Evolutionary conservation across 1,284 basidiomycete species (phyloP), one percentile per base, ranked within the genome.

Genomic region (Ustilago loliicola): DNA sequence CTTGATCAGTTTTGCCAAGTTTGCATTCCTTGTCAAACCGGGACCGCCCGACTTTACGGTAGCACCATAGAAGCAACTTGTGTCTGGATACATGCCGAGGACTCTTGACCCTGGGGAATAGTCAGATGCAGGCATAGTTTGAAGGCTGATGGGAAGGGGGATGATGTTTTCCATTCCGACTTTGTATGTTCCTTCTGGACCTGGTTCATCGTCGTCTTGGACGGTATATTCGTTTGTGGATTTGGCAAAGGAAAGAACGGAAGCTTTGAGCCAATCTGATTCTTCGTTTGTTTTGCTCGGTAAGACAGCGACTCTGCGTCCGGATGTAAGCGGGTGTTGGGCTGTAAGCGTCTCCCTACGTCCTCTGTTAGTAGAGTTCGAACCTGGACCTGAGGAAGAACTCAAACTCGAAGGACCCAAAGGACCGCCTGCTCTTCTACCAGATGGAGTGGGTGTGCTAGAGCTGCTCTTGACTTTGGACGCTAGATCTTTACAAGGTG

Each of bases 71-170:
- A 86, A 86, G 59, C 85, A 86, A 47, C 78, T 82, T 3, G 85
- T 86, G 63, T 86, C 85, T 3, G 85, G 85, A 36, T 86, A 86
- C 65, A 86, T 78, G 2, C 80, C 85, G n/a, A 86, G 66, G 5
- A 86, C 85, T 25, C 81, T 72, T 4, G 79, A 54, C 2, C 85
- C 85, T 4, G 67, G 48, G 1, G 69, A 38, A 51, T 85, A 86
- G 52, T 84, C 82, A 19, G 73, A 60, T 3, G 80, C 55, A 7
- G 85, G 85, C 48, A 86, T 75, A 9, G 84, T 83, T 11, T 68
- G 65, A 2, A 81, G 34, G 21, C 62, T 80, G 45, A 77, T 75
- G 10, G 85, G 85, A 1, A 86, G 69, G 8, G 85, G 85, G 15
- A 84, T 81, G 53, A 86, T 84, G 40, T 72, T 77, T 29, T 56